phyloP scores from a whole-genome alignment of 148 eudicot genomes.

The Dianthus caryophyllus region DNA sequence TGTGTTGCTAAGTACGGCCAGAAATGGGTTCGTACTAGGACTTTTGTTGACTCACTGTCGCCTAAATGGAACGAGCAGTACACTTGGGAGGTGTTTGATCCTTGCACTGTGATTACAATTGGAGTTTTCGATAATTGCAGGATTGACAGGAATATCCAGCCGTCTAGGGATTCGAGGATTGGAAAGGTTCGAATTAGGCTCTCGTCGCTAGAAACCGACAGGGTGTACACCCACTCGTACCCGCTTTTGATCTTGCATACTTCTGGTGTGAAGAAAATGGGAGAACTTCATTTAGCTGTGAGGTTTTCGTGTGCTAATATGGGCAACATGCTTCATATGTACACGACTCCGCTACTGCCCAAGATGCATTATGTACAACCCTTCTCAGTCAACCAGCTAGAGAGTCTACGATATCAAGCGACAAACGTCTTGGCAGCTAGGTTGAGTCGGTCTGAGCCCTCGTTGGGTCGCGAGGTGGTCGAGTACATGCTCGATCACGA shows the following conservation, averaged over 20 bases:
- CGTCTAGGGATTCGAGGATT: conserved; percentile 47
- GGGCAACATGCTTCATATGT: conserved; percentile 61
- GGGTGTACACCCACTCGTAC: conserved; percentile 75
- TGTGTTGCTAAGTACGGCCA: conserved; percentile 76
- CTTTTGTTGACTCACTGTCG: conserved; percentile 46
- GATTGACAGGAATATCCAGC: conserved; percentile 36
- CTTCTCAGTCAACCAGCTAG: conserved; percentile 51
- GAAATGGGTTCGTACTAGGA: conserved; percentile 73
- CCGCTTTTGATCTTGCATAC: conserved; percentile 59
- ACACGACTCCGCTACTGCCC: conserved; percentile 60
- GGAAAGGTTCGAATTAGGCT: conserved; percentile 78
- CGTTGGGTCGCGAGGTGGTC: conserved; percentile 57
- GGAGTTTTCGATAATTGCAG: conserved; percentile 69
- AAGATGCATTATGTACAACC: conserved; percentile 83
- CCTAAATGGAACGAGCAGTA: conserved; percentile 88
- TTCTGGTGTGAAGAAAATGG: conserved; percentile 71
- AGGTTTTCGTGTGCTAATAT: conserved; percentile 65
- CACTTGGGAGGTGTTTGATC: conserved; percentile 81
- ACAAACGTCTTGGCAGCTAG: conserved; percentile 49
- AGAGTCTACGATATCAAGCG: conserved; percentile 59
- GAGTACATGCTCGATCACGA: conserved; percentile 68
- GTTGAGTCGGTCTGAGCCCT: conserved; percentile 65
- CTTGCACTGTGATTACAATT: conserved; percentile 64
- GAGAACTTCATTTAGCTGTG: conserved; percentile 72
- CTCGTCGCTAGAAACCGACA: conserved; percentile 65